These are phyloP conservation scores for Barnettozyma californica DNA, from an alignment of 805 yeast species.

Conservation along the genomic window DNA sequence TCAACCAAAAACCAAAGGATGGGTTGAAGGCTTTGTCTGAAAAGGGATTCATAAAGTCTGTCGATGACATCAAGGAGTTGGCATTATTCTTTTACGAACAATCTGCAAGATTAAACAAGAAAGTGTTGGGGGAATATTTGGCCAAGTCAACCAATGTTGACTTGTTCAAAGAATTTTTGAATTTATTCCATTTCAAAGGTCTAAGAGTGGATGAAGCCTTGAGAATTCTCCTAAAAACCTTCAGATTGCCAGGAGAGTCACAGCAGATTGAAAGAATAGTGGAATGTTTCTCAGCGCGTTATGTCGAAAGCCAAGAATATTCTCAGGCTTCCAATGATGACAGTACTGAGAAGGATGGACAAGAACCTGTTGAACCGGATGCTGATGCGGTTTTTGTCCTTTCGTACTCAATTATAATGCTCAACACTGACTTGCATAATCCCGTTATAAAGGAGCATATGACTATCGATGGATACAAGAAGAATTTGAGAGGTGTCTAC, in stretches of 20 bases:
- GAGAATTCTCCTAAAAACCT: slow-evolving; percentile 71
- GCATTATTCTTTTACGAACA: slow-evolving; percentile 73
- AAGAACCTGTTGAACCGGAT: slow-evolving; percentile 59
- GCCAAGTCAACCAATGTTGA: slow-evolving; percentile 68
- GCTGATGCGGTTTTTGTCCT: slow-evolving; percentile 84
- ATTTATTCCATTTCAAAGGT: slow-evolving; percentile 66
- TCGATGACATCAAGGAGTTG: slow-evolving; percentile 51
- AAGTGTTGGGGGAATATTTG: slow-evolving; percentile 77
- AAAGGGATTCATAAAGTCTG: slow-evolving; percentile 53
- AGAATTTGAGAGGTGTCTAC: slow-evolving; percentile 76
- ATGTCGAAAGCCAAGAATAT: slow-evolving; percentile 54
- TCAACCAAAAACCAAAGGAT: slow-evolving; percentile 72
- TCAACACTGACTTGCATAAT: slow-evolving; percentile 89
- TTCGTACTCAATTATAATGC: slow-evolving; percentile 87
- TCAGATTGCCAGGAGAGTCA: slow-evolving; percentile 95
- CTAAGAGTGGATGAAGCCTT: slow-evolving; percentile 91
- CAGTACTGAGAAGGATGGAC: slow-evolving; percentile 21
- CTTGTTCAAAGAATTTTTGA: slow-evolving; percentile 59
- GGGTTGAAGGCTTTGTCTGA: slow-evolving; percentile 67
- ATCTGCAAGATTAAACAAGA: slow-evolving; percentile 81
- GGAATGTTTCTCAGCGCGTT: slow-evolving; percentile 79
- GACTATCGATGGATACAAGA: slow-evolving; percentile 77
- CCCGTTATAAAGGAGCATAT: slow-evolving; percentile 90
- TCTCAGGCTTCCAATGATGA: slow-evolving; percentile 14
- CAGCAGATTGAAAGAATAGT: slow-evolving; percentile 93